These are phyloP conservation scores for Vaccinium corymbosum DNA, from an alignment of 148 eudicot species.

Conservation along the genomic window DNA sequence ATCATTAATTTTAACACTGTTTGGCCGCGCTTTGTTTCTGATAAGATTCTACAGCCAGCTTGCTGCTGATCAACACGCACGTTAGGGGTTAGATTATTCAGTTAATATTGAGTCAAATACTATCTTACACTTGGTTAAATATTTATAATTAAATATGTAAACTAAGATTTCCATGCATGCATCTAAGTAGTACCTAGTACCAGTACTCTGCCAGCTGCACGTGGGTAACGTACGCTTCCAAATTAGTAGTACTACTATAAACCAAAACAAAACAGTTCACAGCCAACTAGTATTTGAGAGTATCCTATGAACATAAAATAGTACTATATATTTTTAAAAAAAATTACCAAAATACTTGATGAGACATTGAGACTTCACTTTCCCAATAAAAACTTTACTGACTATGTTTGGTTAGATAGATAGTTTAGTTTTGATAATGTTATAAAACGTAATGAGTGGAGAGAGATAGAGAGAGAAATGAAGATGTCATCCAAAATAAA, in stretches of 20 bases:
- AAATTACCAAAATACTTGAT: no score
- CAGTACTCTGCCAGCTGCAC: not conserved
- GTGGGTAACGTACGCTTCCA: not conserved
- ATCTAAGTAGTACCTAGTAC: not conserved
- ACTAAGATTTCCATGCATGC: not conserved
- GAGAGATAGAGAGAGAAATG: no score
- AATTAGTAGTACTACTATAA: not conserved
- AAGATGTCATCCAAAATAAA: no score
- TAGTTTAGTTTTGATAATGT: no score
- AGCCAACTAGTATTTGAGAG: not conserved
- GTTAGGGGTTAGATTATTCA: not conserved
- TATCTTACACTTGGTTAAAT: not conserved
- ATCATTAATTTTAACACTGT: not conserved
- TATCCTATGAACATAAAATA: no score
- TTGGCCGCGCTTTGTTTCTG: not conserved
- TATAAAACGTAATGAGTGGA: no score
- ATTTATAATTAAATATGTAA: no score
- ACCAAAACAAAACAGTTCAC: not conserved
- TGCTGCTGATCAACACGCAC: not conserved
- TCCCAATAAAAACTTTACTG: no score
- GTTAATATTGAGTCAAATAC: not conserved
- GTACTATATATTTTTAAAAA: no score
- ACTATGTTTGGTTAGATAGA: no score
- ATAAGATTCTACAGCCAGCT: not conserved
- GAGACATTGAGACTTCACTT: no score